These are phyloP conservation scores for Aspergillus ustus DNA, from an alignment of 2,329 filamentous ascomycete species.

Conservation along the genomic window DNA sequence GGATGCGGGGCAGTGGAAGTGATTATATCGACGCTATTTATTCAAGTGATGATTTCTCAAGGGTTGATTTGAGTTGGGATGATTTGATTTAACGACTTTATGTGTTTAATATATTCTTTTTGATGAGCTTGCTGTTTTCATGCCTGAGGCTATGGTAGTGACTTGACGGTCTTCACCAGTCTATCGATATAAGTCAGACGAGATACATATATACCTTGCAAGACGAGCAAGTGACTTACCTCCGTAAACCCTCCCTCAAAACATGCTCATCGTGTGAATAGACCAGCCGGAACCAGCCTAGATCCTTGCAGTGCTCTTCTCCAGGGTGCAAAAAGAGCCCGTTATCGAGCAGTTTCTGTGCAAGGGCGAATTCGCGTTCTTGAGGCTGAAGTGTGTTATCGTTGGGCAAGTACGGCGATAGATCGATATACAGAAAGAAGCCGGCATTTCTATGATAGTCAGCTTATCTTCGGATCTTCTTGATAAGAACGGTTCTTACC, in stretches of 20 bases:
- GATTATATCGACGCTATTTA: background rate
- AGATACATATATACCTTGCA: background rate
- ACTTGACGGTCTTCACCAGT: slow-evolving; percentile 1
- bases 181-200: background rate
- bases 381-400: slow-evolving; percentile 19
- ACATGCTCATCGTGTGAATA: slow-evolving; percentile 47
- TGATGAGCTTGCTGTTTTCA: background rate
- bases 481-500: slow-evolving; percentile 24
- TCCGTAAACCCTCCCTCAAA: slow-evolving; percentile 42
- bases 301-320: slow-evolving; percentile 49
- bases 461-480: background rate
- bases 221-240: slow-evolving; percentile 22
- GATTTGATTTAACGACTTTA: background rate
- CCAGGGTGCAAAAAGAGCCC: slow-evolving; percentile 58
- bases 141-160: background rate
- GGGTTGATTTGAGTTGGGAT: background rate
- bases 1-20: slow-evolving; percentile 61
- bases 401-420: slow-evolving; percentile 46
- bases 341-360: slow-evolving; percentile 48
- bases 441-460: slow-evolving; percentile 43
- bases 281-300: slow-evolving; percentile 61
- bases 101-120: background rate
- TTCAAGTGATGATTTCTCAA: background rate
- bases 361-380: slow-evolving; percentile 52
- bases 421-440: slow-evolving; percentile 53